phyloP scores from a whole-genome alignment of 1,284 basidiomycete species.

The Waitea zeae region DNA sequence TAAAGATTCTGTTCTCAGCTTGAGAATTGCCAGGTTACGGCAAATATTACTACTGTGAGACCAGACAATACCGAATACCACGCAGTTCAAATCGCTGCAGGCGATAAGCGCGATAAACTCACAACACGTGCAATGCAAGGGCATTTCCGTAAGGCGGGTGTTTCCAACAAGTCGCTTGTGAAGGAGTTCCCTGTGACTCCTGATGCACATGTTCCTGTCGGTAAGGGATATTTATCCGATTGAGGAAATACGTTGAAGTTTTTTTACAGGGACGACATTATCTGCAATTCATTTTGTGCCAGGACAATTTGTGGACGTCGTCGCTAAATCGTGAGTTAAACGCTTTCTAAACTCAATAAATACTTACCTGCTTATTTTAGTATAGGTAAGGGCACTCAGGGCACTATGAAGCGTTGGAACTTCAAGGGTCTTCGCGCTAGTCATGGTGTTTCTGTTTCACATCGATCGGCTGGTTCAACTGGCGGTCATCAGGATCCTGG shows the following conservation, averaged over 20 bases:
- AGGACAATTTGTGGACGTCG: slow-evolving; percentile 91
- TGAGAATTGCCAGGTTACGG: slow-evolving; percentile 75
- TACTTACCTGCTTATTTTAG: slow-evolving; percentile 21
- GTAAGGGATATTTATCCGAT: slow-evolving; percentile 22
- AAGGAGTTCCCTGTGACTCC: slow-evolving; percentile 82
- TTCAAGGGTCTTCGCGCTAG: slow-evolving; percentile 87
- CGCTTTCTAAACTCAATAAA: slow-evolving; percentile 3
- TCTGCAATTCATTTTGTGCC: slow-evolving; percentile 95
- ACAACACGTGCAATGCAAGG: slow-evolving; percentile 66
- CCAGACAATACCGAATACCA: slow-evolving; percentile 59
- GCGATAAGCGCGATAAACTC: slow-evolving; percentile 49
- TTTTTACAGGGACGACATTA: slow-evolving; percentile 57
- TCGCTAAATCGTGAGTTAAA: slow-evolving; percentile 67
- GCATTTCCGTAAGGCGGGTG: slow-evolving; percentile 73
- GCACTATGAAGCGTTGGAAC: slow-evolving; percentile 93
- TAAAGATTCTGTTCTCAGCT: slow-evolving; percentile 24
- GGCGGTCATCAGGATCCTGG: slow-evolving; percentile 97
- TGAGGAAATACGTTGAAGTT: slow-evolving; percentile 3
- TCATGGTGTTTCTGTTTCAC: slow-evolving; percentile 93
- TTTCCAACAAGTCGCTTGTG: slow-evolving; percentile 76
- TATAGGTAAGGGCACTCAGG: slow-evolving; percentile 94
- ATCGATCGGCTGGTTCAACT: slow-evolving; percentile 86
- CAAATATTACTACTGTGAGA: slow-evolving; percentile 48
- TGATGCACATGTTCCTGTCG: slow-evolving; percentile 82
- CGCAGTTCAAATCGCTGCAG: slow-evolving; percentile 75